Base-by-base conservation (phyloP, 2,329 filamentous ascomycete genomes). In the Penicillium concentricum region DNA sequence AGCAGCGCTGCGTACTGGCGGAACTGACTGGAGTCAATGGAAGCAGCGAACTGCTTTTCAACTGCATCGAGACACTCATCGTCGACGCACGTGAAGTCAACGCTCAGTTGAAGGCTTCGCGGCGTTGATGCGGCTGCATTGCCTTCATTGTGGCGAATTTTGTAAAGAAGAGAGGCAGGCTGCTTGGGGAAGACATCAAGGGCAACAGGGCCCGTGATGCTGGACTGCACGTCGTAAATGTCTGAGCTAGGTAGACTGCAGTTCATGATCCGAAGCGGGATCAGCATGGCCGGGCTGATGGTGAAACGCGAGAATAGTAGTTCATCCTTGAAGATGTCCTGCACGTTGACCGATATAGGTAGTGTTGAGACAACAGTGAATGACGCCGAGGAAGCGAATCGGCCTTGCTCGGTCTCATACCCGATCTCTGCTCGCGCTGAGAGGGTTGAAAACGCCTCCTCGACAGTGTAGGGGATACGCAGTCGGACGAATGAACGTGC, bases 331-430 rank as follows among this genome's bases (percentile, higher is more conserved):
- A 97, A 97, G 28, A 95, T 85, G 66, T 99, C 94, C 67, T 97
- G 92, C 6, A 99, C 94, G 63, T 97, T 97, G 60, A 99, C 94
- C 3, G 93, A 92, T 4, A 99, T 81, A 0, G 91, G 90, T 5
- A 99, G 79, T 1, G 89, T 83, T 2, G 94, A 88, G 3, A 87
- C 83, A 20, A 95, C 81, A 4, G 81, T 84, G 20, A 84, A 82
- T 8, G 82, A 80, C 16, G 82, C 84, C 16, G 85, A 82, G 69
- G 87, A 88, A 52, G 81, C 79, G 61, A 91, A 90, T 8, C 78
- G 79, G 3, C 87, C 89, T 2, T 84, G 76, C 0, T 85, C 79
- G 0, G 90, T 92, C 2, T 82, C 82, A 68, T 94, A 96, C 0
- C 79, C 81, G 10, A 92, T 80, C 61, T 96, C 92, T n/a, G 93